Base-by-base conservation (phyloP, 768 basidiomycete genomes). In the Termitomyces titanicus region DNA sequence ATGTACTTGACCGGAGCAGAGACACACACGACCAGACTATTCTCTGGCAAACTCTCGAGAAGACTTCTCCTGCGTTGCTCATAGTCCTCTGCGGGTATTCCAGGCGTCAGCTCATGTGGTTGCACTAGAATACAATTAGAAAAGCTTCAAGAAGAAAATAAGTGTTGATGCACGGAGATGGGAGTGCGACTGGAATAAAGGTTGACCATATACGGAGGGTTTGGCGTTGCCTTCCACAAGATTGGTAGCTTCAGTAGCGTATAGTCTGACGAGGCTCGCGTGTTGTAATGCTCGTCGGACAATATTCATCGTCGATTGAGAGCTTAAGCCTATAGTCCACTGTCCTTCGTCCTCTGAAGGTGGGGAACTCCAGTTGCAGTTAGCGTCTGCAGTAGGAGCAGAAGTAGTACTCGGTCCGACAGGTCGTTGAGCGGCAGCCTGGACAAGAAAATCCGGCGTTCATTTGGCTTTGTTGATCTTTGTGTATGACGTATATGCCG, bases 1-100 rank as follows among this genome's bases (percentile, higher is more conserved):
- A 94, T 93, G 67, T 88, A 93, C 70, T 94, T 92, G 55, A 94
- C 74, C 2, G 86, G 83, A 1, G 88, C 90, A 6, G 91, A 87
- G 10, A 89, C 79, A 18, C 84, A 84, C 5, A 97, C 79, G 22
- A 92, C 94, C 24, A 89, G 60, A 54, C 85, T 86, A 44, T 83
- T 80, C 15, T 85, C 83, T 0, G 90, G 91, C 12, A 98, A 73
- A 27, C 71, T 68, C 25, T 87, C 78, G 84, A 98, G 88, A 33
- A 98, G 74, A 17, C 69, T 78, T 58, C 70, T 73, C 53, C 95
- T 72, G 52, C 95, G 74, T 13, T 64, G 66, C 55, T 93, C 88
- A 70, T 94, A 97, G 57, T 98, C 95, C 24, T 77, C 72, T 12
- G 74, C 72, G 1, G 85, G 74, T 56, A 98, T 92, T 27, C 94